phyloP scores from a whole-genome alignment of 345 rosid species.

The Turritis glabra region DNA sequence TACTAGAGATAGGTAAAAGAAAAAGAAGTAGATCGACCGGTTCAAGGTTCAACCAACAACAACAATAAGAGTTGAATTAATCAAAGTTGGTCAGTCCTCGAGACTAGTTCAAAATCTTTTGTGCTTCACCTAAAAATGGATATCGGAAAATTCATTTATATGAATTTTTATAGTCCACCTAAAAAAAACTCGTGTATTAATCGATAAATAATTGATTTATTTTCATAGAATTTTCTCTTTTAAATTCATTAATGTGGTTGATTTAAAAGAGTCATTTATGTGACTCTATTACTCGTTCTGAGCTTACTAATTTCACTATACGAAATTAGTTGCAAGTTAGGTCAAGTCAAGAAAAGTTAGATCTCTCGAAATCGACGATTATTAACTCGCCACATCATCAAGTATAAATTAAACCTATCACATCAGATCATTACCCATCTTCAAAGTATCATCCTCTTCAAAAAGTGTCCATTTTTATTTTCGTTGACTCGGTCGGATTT shows the following conservation, averaged over 20 bases:
- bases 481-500: conserved; percentile 32
- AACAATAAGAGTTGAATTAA: neutral
- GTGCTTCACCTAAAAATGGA: conserved; percentile 8
- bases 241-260: neutral
- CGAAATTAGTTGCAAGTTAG: conserved; percentile 9
- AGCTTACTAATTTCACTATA: neutral
- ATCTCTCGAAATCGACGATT: conserved; percentile 15
- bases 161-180: neutral
- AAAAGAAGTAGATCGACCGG: neutral
- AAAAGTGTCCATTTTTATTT: conserved; percentile 11
- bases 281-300: neutral
- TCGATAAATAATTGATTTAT: neutral
- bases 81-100: conserved; percentile 3
- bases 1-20: neutral
- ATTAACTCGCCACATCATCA: conserved; percentile 11
- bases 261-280: neutral
- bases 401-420: neutral
- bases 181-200: neutral
- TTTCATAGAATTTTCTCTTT: neutral
- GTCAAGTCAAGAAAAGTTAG: conserved; percentile 3
- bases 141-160: neutral
- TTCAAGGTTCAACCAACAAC: conserved; percentile 5
- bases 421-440: conserved; percentile 12
- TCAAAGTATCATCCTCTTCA: neutral
- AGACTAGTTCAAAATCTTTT: conserved; percentile 16